A percentile compares a stretch with the other conserved stretches of the same genome.
Evolutionary conservation across 768 basidiomycete genomes (phyloP).

Genomic region (Pisolithus marmoratus): DNA sequence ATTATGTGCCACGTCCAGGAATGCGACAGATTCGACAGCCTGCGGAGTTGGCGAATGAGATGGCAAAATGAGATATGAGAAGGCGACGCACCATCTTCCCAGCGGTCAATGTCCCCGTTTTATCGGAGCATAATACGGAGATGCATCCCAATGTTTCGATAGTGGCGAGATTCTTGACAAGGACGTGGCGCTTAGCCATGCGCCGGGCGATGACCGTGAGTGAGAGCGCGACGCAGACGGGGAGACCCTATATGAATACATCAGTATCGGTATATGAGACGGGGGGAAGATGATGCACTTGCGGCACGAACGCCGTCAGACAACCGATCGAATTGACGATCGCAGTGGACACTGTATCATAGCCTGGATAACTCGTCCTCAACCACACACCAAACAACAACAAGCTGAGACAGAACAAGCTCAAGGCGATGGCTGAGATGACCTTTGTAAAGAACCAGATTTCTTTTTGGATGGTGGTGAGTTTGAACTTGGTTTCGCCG

Average conservation of each 20-base stretch:
- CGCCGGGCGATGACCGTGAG: conserved; percentile 44
- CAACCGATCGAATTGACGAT: conserved; percentile 37
- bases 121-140: conserved; percentile 50
- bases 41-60: conserved; percentile 3
- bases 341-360: conserved; percentile 28
- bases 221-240: conserved; percentile 44
- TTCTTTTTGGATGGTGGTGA: conserved; percentile 44
- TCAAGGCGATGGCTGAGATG: conserved; percentile 38
- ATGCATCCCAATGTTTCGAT: conserved; percentile 51
- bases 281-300: conserved; percentile 15
- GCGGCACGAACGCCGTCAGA: conserved; percentile 37
- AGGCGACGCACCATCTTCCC: conserved; percentile 37
- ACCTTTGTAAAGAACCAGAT: conserved; percentile 50
- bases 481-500: conserved; percentile 38
- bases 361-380: conserved; percentile 27
- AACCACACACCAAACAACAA: conserved; percentile 41
- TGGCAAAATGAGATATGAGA: not conserved
- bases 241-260: conserved; percentile 26
- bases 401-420: conserved; percentile 36
- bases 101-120: conserved; percentile 47
- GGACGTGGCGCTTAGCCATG: conserved; percentile 41
- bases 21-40: conserved; percentile 37
- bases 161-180: conserved; percentile 47
- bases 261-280: not conserved
- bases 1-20: conserved; percentile 24